Conservation (phyloP, 352 stramenopile genomes). For the Phytophthora europaea region DNA sequence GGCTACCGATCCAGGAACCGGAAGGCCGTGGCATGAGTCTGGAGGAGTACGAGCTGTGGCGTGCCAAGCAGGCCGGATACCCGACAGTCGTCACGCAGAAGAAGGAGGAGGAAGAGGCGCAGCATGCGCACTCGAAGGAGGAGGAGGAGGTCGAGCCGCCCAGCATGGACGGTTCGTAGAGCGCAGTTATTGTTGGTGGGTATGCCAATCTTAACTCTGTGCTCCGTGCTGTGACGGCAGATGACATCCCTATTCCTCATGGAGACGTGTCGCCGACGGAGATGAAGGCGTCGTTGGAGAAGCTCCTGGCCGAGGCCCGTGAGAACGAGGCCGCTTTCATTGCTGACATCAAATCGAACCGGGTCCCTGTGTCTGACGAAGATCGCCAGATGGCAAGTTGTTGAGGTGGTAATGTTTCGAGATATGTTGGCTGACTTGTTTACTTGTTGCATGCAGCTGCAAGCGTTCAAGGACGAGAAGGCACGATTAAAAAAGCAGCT, state of each 20-base stretch:
- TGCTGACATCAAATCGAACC: conserved; percentile 76
- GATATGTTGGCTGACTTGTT: neutral
- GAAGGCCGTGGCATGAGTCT: conserved; percentile 88
- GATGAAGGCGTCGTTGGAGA: conserved; percentile 82
- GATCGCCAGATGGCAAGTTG: conserved; percentile 80
- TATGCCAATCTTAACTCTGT: neutral
- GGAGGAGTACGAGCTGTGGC: conserved; percentile 90
- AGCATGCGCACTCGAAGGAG: conserved; percentile 42
- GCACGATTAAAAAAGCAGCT: conserved; percentile 87
- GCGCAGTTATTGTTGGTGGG: conserved; percentile 9
- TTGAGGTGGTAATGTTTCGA: neutral
- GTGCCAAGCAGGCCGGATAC: conserved; percentile 73
- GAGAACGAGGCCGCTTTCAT: conserved; percentile 87
- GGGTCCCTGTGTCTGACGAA: conserved; percentile 60
- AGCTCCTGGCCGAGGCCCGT: conserved; percentile 76
- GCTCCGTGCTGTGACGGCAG: conserved; percentile 17
- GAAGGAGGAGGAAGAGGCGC: conserved; percentile 49
- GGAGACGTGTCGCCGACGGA: conserved; percentile 64
- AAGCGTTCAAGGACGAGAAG: conserved; percentile 91
- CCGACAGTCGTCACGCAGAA: conserved; percentile 38
- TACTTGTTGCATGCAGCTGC: conserved; percentile 48
- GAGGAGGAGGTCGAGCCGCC: conserved; percentile 49
- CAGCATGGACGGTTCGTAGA: conserved; percentile 39
- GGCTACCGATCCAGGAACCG: conserved; percentile 82
- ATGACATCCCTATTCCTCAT: conserved; percentile 63